These are phyloP conservation scores for Cicer judaicum DNA, from an alignment of 306 rosid genomes.

Conservation along the genomic window DNA sequence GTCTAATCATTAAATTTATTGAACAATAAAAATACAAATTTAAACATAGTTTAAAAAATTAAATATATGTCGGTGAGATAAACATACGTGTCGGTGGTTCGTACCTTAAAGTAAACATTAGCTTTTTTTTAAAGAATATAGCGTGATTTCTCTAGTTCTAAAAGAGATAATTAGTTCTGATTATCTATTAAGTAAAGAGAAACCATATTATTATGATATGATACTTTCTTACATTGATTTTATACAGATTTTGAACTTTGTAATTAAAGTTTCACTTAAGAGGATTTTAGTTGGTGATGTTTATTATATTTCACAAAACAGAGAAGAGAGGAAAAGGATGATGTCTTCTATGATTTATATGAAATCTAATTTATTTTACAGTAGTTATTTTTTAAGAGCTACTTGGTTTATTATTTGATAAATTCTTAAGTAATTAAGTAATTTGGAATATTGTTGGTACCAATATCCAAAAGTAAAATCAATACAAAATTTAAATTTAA, in stretches of 20 bases:
- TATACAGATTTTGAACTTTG: conserved; percentile 32
- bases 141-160: conserved; percentile 1
- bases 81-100: no score
- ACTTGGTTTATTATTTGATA: no score
- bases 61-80: no score
- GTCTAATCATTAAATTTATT: no score
- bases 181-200: conserved; percentile 7
- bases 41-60: no score
- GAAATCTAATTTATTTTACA: neutral
- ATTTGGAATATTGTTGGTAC: no score
- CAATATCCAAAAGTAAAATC: no score
- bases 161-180: conserved; percentile 37
- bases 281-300: conserved; percentile 13
- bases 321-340: neutral
- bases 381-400: no score
- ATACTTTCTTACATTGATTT: conserved; percentile 35
- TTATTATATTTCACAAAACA: conserved; percentile 14
- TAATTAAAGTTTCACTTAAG: neutral
- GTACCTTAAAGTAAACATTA: neutral
- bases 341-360: conserved; percentile 8
- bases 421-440: no score
- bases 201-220: conserved; percentile 37
- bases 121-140: conserved; percentile 11
- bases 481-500: no score
- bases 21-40: no score